These are phyloP conservation scores for Strigomonas culicis DNA, from an alignment of 208 protist genomes.

Conservation along the genomic window DNA sequence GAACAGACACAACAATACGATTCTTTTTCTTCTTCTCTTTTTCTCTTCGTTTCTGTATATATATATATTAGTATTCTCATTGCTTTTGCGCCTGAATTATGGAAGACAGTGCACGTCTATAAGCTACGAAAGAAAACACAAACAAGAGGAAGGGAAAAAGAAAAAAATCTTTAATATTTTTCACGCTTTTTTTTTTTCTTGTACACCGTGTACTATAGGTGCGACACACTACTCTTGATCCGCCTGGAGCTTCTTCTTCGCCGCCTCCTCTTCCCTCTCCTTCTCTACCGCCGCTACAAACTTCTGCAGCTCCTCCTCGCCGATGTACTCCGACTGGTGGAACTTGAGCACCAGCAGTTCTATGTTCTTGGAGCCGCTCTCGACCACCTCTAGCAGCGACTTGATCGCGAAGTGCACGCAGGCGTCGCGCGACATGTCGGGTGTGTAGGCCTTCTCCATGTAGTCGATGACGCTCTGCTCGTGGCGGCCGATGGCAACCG, in stretches of 20 bases:
- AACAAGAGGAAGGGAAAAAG: slow-evolving; percentile 11
- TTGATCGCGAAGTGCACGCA: slow-evolving; percentile 97
- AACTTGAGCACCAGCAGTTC: slow-evolving; percentile 84
- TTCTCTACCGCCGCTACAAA: slow-evolving; percentile 83
- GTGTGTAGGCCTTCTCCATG: slow-evolving; percentile 98
- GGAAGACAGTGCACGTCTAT: too few species aligned
- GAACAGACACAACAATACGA: background rate
- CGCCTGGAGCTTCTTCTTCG: slow-evolving; percentile 69
- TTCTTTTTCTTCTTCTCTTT: background rate
- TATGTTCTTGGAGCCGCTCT: slow-evolving; percentile 90
- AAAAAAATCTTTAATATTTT: background rate
- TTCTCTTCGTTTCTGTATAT: too few species aligned
- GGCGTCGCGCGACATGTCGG: slow-evolving; percentile 87
- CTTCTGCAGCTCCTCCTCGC: slow-evolving; percentile 72
- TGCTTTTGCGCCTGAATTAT: too few species aligned
- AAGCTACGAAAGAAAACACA: background rate
- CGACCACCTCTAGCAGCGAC: slow-evolving; percentile 97
- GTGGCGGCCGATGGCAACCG: slow-evolving; percentile 89
- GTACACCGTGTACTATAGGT: background rate
- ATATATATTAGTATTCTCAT: too few species aligned
- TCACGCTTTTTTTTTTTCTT: slow-evolving; percentile 9
- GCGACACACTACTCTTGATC: slow-evolving; percentile 54
- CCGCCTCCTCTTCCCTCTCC: slow-evolving; percentile 86
- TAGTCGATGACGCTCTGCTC: slow-evolving; percentile 98
- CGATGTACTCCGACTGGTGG: slow-evolving; percentile 60